Percentiles rank a stretch among this genome's conserved stretches.
Evolutionary conservation across 106 monocot genomes (phyloP).

Genomic region (Dendrobium nobile): DNA sequence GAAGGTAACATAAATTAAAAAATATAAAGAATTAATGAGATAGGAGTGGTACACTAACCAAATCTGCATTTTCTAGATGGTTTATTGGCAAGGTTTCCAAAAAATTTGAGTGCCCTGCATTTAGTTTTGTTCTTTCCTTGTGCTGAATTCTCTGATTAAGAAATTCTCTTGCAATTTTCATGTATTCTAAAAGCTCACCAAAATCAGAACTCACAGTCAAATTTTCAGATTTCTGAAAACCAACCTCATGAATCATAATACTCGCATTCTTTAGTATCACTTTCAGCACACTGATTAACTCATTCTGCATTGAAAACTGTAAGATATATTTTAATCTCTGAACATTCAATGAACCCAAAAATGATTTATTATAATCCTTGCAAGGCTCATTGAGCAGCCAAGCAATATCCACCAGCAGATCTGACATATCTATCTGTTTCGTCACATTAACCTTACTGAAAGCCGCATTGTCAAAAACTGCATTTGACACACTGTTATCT

Average conservation of each 20-base stretch:
- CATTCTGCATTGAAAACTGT: slow-evolving; percentile 29
- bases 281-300: slow-evolving; percentile 36
- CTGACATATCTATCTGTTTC: slow-evolving; percentile 38
- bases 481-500: slow-evolving; percentile 8
- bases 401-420: slow-evolving; percentile 71
- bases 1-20: background rate
- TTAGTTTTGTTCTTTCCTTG: slow-evolving; percentile 8
- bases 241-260: slow-evolving; percentile 3
- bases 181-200: slow-evolving; percentile 20
- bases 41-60: slow-evolving; percentile 16
- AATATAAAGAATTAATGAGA: background rate
- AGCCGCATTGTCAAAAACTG: slow-evolving; percentile 3
- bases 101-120: slow-evolving; percentile 3
- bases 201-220: slow-evolving; percentile 19
- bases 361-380: slow-evolving; percentile 5
- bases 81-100: background rate
- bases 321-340: slow-evolving; percentile 53
- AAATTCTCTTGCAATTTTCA: slow-evolving; percentile 34
- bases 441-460: slow-evolving; percentile 17
- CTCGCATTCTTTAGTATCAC: slow-evolving; percentile 33
- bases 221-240: slow-evolving; percentile 12
- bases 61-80: background rate
- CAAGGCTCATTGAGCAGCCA: slow-evolving; percentile 59
- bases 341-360: slow-evolving; percentile 35
- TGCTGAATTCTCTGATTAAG: slow-evolving; percentile 15